phyloP scores from a whole-genome alignment of 345 rosid genomes.

The Rhodamnia rubescens region DNA sequence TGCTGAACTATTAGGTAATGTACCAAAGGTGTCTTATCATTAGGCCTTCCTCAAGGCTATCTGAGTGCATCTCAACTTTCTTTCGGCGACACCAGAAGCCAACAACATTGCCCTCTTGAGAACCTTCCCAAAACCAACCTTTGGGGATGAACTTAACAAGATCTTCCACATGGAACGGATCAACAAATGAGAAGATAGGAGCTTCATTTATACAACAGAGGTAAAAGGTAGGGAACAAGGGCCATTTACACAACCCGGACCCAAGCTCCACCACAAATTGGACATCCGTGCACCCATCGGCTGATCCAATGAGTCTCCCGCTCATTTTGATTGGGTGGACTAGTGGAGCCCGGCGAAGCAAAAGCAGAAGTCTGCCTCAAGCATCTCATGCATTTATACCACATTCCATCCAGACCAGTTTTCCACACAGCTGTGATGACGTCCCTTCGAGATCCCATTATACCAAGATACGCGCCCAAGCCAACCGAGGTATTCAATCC shows the following conservation, averaged over 20 bases:
- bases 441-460: slow-evolving; percentile 98
- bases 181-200: neutral
- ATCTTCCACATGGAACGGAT: neutral
- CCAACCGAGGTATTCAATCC: slow-evolving; percentile 91
- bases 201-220: neutral
- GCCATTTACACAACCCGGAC: slow-evolving; percentile 65
- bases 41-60: neutral
- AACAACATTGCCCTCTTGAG: neutral
- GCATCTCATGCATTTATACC: slow-evolving; percentile 99
- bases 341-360: slow-evolving; percentile 44
- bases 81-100: neutral
- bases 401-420: slow-evolving; percentile 89
- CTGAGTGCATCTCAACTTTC: neutral
- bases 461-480: slow-evolving; percentile 92
- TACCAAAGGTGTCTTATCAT: neutral
- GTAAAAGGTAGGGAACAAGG: neutral
- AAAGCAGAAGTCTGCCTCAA: slow-evolving; percentile 93
- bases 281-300: slow-evolving; percentile 95
- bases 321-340: slow-evolving; percentile 44
- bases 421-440: slow-evolving; percentile 95
- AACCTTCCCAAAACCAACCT: neutral
- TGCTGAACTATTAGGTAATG: neutral
- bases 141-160: neutral
- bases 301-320: slow-evolving; percentile 91
- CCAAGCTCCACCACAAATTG: slow-evolving; percentile 98